phyloP scores from a whole-genome alignment of 2,329 filamentous ascomycete genomes.

The Rutstroemia sp. region DNA sequence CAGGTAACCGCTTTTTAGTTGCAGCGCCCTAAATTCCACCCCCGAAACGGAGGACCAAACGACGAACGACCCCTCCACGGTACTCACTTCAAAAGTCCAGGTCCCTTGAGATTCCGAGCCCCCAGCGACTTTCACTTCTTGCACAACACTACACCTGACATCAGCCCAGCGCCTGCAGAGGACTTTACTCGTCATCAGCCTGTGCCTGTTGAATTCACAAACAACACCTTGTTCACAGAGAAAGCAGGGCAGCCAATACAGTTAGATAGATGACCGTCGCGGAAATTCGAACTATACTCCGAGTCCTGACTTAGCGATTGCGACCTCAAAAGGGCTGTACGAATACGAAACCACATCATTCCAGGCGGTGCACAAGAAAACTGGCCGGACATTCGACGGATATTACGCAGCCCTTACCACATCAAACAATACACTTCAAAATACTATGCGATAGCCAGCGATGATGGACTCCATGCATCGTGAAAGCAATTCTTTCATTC shows the following conservation, averaged over 20 bases:
- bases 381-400: no score
- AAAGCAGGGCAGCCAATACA: background rate
- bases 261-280: background rate
- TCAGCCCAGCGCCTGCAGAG: background rate
- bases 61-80: background rate
- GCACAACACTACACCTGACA: no score
- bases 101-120: no score
- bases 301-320: background rate
- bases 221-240: background rate
- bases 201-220: slow-evolving; percentile 1
- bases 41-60: background rate
- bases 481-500: slow-evolving; percentile 35
- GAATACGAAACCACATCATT: slow-evolving; percentile 5
- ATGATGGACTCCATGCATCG: slow-evolving; percentile 15
- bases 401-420: background rate
- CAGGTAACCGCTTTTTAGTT: background rate
- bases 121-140: background rate
- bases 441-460: slow-evolving; percentile 13
- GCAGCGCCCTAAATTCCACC: background rate
- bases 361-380: background rate
- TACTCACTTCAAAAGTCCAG: background rate
- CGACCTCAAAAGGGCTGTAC: background rate
- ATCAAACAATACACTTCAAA: background rate
- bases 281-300: background rate
- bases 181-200: background rate